A percentile compares a stretch with the other conserved stretches of the same genome.
These are phyloP conservation scores for Globisporangium spinosum DNA, from an alignment of 352 stramenopile species.

Conservation along the genomic window DNA sequence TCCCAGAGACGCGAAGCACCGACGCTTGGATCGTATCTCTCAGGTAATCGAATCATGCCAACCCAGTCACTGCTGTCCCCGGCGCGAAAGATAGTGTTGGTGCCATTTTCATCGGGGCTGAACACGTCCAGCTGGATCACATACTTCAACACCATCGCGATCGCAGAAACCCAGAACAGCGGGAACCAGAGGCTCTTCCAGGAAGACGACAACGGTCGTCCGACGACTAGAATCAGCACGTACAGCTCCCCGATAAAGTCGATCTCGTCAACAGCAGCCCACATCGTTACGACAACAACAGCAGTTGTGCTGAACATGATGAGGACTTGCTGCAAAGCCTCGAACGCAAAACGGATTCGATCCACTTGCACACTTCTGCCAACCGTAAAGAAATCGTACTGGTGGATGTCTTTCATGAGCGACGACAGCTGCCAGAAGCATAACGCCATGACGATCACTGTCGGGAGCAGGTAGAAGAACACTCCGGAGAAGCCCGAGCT, in stretches of 20 bases:
- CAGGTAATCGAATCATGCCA: constrained; percentile 44
- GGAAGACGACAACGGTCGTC: constrained; percentile 44
- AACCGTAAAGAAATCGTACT: constrained; percentile 62
- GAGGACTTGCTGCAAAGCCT: constrained; percentile 56
- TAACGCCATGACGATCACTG: constrained; percentile 60
- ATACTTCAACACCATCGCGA: constrained; percentile 58
- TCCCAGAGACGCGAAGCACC: constrained; percentile 44
- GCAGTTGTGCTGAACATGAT: constrained; percentile 70
- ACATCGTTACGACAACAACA: constrained; percentile 70
- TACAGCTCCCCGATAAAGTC: constrained; percentile 67
- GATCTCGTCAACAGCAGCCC: constrained; percentile 52
- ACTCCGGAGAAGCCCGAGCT: constrained; percentile 59
- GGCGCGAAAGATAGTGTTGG: constrained; percentile 36
- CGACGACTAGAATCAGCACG: constrained; percentile 54
- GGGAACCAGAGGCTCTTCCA: constrained; percentile 79
- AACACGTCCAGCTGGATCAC: constrained; percentile 65
- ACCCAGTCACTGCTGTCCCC: constrained; percentile 58
- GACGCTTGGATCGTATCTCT: constrained; percentile 31
- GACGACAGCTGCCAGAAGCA: constrained; percentile 83
- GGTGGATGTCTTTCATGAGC: constrained; percentile 58
- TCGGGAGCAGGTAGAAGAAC: constrained; percentile 80
- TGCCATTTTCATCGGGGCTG: constrained; percentile 26
- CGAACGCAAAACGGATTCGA: constrained; percentile 45
- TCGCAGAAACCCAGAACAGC: constrained; percentile 70
- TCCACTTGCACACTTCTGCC: constrained; percentile 52